These are phyloP conservation scores for Cordyceps cicadae DNA, from an alignment of 2,329 filamentous ascomycete genomes.

Conservation along the genomic window DNA sequence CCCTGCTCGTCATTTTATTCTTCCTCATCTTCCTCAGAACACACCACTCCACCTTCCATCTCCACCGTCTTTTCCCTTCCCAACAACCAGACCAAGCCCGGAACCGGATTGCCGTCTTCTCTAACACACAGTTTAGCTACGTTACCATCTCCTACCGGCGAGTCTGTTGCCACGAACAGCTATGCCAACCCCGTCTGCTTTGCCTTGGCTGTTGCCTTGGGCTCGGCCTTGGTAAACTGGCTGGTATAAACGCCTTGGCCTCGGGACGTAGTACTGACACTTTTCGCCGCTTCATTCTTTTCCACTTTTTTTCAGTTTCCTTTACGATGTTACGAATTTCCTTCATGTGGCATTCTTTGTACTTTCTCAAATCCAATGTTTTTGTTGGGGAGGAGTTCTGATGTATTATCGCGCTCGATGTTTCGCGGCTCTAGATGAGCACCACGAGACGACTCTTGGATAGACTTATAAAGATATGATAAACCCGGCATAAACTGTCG, in stretches of 20 bases:
- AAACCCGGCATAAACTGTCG: background rate
- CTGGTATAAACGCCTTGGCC: background rate
- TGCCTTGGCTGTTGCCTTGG: constrained; percentile 4
- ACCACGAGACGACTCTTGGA: constrained; percentile 7
- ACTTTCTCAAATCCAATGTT: background rate
- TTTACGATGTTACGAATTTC: constrained; percentile 6
- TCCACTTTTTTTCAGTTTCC: constrained; percentile 12
- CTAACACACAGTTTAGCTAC: constrained; percentile 11
- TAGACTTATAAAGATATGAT: constrained; percentile 6
- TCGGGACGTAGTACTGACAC: background rate
- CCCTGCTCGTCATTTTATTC: background rate
- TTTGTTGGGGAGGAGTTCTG: constrained; percentile 3
- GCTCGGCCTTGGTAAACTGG: constrained; percentile 1
- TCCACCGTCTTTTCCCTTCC: constrained; percentile 4
- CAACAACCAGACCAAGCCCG: constrained; percentile 4
- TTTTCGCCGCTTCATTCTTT: constrained; percentile 10
- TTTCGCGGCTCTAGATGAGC: background rate
- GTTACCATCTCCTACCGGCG: constrained; percentile 3
- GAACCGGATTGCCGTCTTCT: constrained; percentile 1
- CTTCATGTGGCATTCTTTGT: background rate
- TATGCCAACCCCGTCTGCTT: background rate
- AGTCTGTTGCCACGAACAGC: background rate
- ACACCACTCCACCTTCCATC: background rate
- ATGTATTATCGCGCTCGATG: background rate
- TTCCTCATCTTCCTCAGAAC: background rate